Conservation (phyloP, 345 rosid genomes). For the Angophora floribunda region DNA sequence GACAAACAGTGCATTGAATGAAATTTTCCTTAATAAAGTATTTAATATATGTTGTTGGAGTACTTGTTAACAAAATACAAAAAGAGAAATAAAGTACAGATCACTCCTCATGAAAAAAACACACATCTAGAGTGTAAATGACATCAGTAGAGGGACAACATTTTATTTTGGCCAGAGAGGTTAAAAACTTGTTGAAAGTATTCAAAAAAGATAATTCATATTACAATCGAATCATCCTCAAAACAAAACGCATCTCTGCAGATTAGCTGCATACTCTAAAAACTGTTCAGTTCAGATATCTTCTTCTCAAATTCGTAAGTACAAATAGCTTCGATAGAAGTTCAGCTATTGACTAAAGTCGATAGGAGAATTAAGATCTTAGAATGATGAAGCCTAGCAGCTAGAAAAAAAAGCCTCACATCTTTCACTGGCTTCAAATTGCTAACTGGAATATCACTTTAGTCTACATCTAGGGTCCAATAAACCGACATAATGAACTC, state of each 20-base stretch:
- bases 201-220: neutral
- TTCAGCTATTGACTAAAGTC: neutral
- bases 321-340: neutral
- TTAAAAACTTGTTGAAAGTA: neutral
- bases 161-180: neutral
- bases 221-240: neutral
- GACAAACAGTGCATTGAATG: neutral
- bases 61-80: neutral
- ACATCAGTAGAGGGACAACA: neutral
- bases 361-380: neutral
- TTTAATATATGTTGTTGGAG: neutral
- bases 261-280: neutral
- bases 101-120: neutral
- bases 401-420: neutral
- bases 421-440: neutral
- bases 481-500: neutral
- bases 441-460: neutral
- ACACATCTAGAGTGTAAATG: neutral
- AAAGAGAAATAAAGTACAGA: neutral
- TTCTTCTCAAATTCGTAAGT: neutral
- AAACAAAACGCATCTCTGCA: neutral
- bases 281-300: neutral
- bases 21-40: neutral
- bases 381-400: neutral
- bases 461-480: neutral